phyloP scores from a whole-genome alignment of 345 rosid species.

The Hibiscus tridactylites region DNA sequence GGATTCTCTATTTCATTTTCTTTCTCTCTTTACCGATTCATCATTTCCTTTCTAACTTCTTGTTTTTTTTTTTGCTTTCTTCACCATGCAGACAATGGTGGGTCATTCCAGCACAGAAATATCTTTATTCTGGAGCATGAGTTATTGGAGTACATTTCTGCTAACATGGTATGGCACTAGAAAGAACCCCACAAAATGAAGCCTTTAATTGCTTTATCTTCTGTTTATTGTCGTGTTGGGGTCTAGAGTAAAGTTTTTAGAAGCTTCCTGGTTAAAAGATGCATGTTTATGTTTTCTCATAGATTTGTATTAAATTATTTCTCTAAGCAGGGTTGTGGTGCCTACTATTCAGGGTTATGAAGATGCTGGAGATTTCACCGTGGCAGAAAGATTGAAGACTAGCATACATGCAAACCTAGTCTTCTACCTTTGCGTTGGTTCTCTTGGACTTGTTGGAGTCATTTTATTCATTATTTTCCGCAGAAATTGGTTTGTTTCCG shows the following conservation, averaged over 20 bases:
- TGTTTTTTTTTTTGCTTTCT: not conserved
- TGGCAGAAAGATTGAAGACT: slow-evolving; percentile 62
- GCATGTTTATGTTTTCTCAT: slow-evolving; percentile 25
- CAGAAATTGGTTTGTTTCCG: slow-evolving; percentile 29
- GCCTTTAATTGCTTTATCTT: too few species aligned
- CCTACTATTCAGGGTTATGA: slow-evolving; percentile 81
- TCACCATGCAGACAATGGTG: slow-evolving; percentile 25
- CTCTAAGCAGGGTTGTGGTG: slow-evolving; percentile 70
- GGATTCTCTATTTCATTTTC: not conserved
- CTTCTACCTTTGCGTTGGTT: slow-evolving; percentile 68
- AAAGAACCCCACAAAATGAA: not conserved
- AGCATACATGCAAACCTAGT: slow-evolving; percentile 62
- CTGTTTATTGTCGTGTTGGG: not conserved
- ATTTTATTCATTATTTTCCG: slow-evolving; percentile 51
- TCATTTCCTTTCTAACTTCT: too few species aligned
- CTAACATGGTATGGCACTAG: slow-evolving; percentile 56
- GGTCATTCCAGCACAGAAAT: slow-evolving; percentile 23
- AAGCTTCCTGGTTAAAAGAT: slow-evolving; percentile 11
- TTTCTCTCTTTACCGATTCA: not conserved
- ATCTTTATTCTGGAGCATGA: slow-evolving; percentile 67
- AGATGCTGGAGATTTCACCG: slow-evolving; percentile 83
- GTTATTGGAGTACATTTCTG: slow-evolving; percentile 75
- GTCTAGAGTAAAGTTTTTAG: not conserved
- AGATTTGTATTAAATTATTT: slow-evolving; percentile 27
- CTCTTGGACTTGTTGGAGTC: slow-evolving; percentile 56